Base-by-base conservation (phyloP, 2,329 filamentous ascomycete genomes). In the Pseudonectria buxi region DNA sequence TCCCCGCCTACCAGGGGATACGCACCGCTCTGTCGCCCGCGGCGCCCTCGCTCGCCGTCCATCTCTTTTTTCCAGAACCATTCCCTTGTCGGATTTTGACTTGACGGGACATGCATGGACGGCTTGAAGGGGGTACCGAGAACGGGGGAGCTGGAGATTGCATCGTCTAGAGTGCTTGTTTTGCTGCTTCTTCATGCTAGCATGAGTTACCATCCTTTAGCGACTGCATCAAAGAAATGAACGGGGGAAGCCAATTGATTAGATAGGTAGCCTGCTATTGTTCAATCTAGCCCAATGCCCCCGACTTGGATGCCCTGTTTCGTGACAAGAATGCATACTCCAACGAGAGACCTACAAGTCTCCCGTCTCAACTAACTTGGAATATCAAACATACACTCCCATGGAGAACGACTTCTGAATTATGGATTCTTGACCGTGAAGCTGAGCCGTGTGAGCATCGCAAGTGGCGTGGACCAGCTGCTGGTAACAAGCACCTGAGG, bases 161-260 rank as follows among this genome's bases (percentile, higher is more conserved):
- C 26, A 7, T 10, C 26, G 26, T 26, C 28, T 28, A 33, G 33
- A 28, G 27, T 32, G 33, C 28, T 27, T 41, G 16, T 34, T 45
- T 44, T 37, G 29, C 36, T 32, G 14, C 33, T 6, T 6, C 18
- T 40, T 53, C 46, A 52, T 52, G 49, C 37, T 49, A 38, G 49
- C 50, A 53, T 53, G 47, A 53, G 31, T 49, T 53, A 51, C 49
- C 37, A 37, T 53, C 50, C 46, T 53, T 46, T 11, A 27, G 37
- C 30, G 26, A 31, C 25, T 30, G 26, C 27, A 36, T 32, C 22
- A 13, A 41, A 34, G 15, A 34, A 47, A 31, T 42, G 27, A 48
- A 26, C 13, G 24, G 24, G 14, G 46, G 26, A 45, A 33, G 47
- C 15, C 37, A 30, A 26, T 24, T 14, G 28, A n/a, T 45, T 45